Base-by-base conservation (phyloP, 2,329 filamentous ascomycete genomes). In the Alternaria metachromatica region DNA sequence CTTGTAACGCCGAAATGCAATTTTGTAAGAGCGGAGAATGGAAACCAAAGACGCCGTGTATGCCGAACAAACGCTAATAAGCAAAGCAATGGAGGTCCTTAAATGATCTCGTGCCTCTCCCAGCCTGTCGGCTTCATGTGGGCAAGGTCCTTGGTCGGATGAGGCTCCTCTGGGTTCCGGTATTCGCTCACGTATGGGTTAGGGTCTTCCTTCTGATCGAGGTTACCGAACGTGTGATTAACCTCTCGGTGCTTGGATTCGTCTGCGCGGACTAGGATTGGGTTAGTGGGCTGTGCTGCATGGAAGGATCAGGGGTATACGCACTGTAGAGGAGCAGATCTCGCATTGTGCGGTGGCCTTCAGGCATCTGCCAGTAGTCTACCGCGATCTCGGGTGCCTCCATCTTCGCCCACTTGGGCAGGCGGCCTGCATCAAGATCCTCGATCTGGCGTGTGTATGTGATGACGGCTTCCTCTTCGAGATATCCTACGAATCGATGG, bases 391-490 rank as follows among this genome's bases (percentile, higher is more conserved):
- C 92, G 0, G 96, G 96, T 3, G 96, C 93, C 57, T 86, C 73
- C 74, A 97, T 90, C 8, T 89, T 87, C 25, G 88, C 84, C 94
- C 96, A 99, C 72, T 89, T 89, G 1, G 94, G 94, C 13, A 97
- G 83, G 62, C 88, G 87, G n/a, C 95, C 95, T 3, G 87, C 86
- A 62, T 98, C 94, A 23, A 99, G 87, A 76, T 98, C 96, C 69
- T 89, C 85, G 72, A 98, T 92, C 64, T 93, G 92, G 54, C 94
- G 89, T 0, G 93, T 96, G 83, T 99, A 99, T 0, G 96, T 99
- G 76, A 97, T 87, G 2, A 98, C 95, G 9, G 96, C 96, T 81
- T 99, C 96, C 80, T 99, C 96, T 81, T 99, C 96, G 12, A 99
- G 88, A 73, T 98, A 98, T 2, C 94, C 96, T 57, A 98, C 94